Conservation (phyloP, 805 yeast genomes). For the Candida hungchunana region DNA sequence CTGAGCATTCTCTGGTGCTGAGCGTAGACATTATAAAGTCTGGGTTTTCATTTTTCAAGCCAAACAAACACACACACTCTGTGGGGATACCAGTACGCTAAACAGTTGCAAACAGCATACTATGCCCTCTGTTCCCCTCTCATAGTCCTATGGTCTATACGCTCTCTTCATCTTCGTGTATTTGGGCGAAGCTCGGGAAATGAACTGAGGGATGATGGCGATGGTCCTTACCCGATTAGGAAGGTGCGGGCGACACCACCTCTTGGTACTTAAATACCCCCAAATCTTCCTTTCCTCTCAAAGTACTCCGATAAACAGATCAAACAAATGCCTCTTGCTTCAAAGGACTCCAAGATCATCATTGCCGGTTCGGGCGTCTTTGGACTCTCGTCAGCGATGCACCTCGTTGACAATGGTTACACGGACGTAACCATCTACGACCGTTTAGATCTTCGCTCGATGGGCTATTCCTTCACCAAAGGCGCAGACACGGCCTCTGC, state of each 20-base stretch:
- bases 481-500: constrained; percentile 41
- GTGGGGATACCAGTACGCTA: background rate
- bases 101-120: background rate
- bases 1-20: constrained; percentile 7
- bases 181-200: no score
- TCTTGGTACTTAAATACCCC: no score
- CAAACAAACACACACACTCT: no score
- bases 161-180: no score
- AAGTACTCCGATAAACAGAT: no score
- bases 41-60: no score
- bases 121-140: no score
- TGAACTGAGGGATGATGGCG: no score
- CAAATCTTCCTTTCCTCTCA: no score
- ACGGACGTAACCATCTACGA: constrained; percentile 36
- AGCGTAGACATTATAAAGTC: no score
- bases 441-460: constrained; percentile 28
- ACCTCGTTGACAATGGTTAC: constrained; percentile 36
- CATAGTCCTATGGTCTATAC: no score
- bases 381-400: constrained; percentile 43
- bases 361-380: constrained; percentile 49
- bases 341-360: constrained; percentile 26
- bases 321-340: background rate
- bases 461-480: constrained; percentile 28
- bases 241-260: constrained; percentile 4
- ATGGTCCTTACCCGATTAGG: constrained; percentile 1